These are phyloP conservation scores for Tilletia walkeri DNA, from an alignment of 1,284 basidiomycete genomes.

Conservation along the genomic window DNA sequence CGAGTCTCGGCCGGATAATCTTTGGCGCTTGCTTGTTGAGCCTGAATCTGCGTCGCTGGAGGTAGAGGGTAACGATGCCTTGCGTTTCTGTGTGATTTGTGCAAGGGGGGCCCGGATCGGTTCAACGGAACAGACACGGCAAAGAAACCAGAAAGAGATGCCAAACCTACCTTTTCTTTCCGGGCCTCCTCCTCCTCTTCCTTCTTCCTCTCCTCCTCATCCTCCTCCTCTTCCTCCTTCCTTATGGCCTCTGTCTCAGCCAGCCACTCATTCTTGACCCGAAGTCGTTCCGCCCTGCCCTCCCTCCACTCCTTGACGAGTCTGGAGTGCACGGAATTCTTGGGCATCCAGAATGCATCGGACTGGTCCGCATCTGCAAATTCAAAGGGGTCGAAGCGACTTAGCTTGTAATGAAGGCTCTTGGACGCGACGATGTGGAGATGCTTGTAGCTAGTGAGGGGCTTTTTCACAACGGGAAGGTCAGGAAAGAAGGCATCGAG, in stretches of 20 bases:
- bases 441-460: background rate
- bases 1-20: too few relatives aligned
- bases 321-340: background rate
- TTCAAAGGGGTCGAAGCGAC: background rate
- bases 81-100: too few relatives aligned
- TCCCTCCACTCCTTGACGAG: conserved; percentile 4
- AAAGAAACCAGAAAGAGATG: too few relatives aligned
- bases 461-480: background rate
- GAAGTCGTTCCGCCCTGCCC: background rate
- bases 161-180: too few relatives aligned
- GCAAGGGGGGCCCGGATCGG: too few relatives aligned
- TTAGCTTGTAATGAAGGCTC: background rate
- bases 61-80: too few relatives aligned
- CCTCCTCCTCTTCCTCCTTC: background rate
- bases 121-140: too few relatives aligned
- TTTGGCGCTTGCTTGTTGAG: background rate
- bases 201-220: background rate
- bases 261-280: background rate
- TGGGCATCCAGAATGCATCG: conserved; percentile 13
- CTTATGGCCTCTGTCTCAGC: background rate
- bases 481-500: background rate
- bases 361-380: background rate
- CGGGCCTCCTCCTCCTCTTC: too few relatives aligned
- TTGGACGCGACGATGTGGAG: conserved; percentile 10
- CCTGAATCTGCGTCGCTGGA: background rate